Base-by-base conservation (phyloP, 768 basidiomycete genomes). In the Gloeophyllum trabeum region DNA sequence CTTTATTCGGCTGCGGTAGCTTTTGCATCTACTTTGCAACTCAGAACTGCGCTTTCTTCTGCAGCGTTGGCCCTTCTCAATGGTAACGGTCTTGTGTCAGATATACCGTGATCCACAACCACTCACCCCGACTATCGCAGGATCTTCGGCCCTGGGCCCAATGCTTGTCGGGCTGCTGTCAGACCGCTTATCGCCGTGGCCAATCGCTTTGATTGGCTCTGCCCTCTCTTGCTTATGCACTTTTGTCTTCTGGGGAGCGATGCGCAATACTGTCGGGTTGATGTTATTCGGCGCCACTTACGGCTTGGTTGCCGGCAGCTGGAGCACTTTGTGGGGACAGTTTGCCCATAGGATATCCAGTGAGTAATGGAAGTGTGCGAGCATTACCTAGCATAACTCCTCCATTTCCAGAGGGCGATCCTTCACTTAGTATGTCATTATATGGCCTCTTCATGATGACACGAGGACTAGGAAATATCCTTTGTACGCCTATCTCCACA, bases 231-330 rank as follows among this genome's bases (percentile, higher is more conserved):
- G 55, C 1, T 21, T 54, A 13, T 43, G 46, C 16, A 58, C 55
- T 1, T 60, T 61, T 46, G 28, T 60, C 12, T 43, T 59, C 12
- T 61, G 59, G 59, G 59, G 59, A n/a, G 44, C 57, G 5, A 42
- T 56, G 0, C 54, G 54, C 19, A 45, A 47, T 36, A 48, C 53
- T 1, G 48, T 59, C 18, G 58, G 56, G 0, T 44, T 61, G 2
- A 39, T 59, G 2, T 44, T 44, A 6, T 61, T 54, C 25, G 46
- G 55, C 14, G 43, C 58, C 14, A 50, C 37, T 1, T 60, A 57
- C 25, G 59, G 59, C 4, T 44, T 41, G 20, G 20, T 55, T 16
- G 58, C 57, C 1, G 46, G 57, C 5, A 53, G 55, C 3, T 59
- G 56, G 55, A 49, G 40, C 13, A 56, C 58, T 30, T 19, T 58